These are phyloP conservation scores for Waltiozyma sp. DNA, from an alignment of 1,139 yeast genomes.

Conservation along the genomic window DNA sequence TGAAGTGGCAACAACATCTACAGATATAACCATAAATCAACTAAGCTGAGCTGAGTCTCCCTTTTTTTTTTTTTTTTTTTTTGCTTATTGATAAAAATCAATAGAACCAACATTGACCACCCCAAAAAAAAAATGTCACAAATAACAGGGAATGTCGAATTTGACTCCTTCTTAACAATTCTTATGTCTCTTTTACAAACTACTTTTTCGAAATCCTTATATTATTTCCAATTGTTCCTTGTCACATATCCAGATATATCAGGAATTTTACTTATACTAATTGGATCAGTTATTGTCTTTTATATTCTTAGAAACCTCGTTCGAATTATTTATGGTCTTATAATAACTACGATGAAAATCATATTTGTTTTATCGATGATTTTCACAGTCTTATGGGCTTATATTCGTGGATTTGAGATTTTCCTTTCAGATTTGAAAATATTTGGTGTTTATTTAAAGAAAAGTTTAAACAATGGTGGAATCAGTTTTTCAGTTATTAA, in stretches of 20 bases:
- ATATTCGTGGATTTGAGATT: constrained; percentile 13
- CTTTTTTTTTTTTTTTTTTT: no score
- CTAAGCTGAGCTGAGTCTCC: no score
- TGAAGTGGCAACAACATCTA: no score
- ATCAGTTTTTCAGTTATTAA: no score
- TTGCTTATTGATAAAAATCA: no score
- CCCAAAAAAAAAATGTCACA: constrained; percentile 5
- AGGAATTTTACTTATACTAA: constrained; percentile 2
- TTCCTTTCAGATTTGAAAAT: constrained; percentile 8
- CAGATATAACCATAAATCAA: no score
- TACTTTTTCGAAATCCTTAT: not conserved
- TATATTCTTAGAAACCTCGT: constrained; percentile 14
- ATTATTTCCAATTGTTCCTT: constrained; percentile 3
- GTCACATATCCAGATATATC: constrained; percentile 14
- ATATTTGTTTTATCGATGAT: constrained; percentile 4
- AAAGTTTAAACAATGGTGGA: not conserved
- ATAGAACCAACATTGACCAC: no score
- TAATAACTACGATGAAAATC: constrained; percentile 11
- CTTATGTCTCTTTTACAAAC: constrained; percentile 2
- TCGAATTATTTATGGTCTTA: constrained; percentile 9
- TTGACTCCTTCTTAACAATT: constrained; percentile 12
- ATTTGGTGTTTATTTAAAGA: constrained; percentile 3
- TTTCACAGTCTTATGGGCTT: constrained; percentile 11
- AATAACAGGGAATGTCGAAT: constrained; percentile 14
- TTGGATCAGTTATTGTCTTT: constrained; percentile 7